Evolutionary conservation across 106 monocot genomes (phyloP), one percentile per base, ranked within the genome.

Genomic region (Chionographis japonica): DNA sequence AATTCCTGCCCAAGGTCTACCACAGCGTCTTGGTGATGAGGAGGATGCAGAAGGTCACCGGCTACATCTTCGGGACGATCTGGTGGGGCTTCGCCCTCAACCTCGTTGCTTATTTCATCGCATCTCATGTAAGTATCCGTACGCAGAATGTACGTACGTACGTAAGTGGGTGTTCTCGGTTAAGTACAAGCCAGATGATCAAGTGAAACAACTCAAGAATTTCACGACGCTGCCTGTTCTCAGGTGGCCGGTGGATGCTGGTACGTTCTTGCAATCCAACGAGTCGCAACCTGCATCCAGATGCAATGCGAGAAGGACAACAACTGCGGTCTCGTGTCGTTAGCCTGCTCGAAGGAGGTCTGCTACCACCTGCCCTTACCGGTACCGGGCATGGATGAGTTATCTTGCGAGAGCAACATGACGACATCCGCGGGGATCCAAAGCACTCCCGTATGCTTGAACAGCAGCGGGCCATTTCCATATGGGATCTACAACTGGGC

Each of bases 61-160:
- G 91, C 12, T 86, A 81, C 75, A 86, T 95, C 53, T 95, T 91
- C 41, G 95, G 95, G 17, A 88, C 95, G 20, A 91, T 95, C 62
- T 91, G 91, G 86, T 95, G 95, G 95, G 91, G 95, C n/a, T 95
- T 95, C 56, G 85, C 65, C 16, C 88, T 95, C 35, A 95, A 95
- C 46, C 88, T 95, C 36, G 81, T 88, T 40, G 95, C 95, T 8
- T 95, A 95, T 51, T 88, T 95, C 77, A 88, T 88, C 43, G 95
- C 95, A 15, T 91, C 95, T 53, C 95, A 95, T 81, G 95, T 95
- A 70, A 85, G 87, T 78, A 56, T 39, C 4, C 50, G 27, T 27
- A 27, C n/a, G n/a, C n/a, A n/a, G n/a, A n/a, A n/a, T n/a, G n/a
- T n/a, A n/a, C n/a, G n/a, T n/a, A n/a, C n/a, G n/a, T n/a, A n/a